A percentile compares a stretch with the other conserved stretches of the same genome.
These are phyloP conservation scores for Auriculariales sp. DNA, from an alignment of 768 basidiomycete species.

Conservation along the genomic window DNA sequence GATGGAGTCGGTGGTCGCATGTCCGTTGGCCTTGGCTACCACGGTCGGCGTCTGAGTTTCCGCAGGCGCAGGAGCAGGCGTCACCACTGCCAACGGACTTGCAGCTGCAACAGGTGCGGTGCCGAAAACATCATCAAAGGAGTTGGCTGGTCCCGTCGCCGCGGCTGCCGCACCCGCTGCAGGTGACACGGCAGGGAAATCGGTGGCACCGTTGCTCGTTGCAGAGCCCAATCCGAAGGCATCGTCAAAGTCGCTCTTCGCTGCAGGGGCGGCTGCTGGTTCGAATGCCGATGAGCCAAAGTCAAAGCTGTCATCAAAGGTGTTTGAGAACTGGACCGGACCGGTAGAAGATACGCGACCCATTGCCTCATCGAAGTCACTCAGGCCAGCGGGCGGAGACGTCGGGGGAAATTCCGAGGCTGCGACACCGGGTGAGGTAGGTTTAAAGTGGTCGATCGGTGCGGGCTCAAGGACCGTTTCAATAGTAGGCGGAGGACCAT, in stretches of 20 bases:
- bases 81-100: neutral
- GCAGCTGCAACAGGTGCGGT: no score
- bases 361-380: slow-evolving; percentile 66
- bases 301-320: slow-evolving; percentile 55
- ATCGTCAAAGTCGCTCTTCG: slow-evolving; percentile 30
- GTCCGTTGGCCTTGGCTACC: neutral
- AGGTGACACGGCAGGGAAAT: slow-evolving; percentile 20
- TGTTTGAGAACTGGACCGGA: slow-evolving; percentile 49
- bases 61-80: neutral
- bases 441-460: no score
- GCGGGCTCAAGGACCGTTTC: slow-evolving; percentile 3
- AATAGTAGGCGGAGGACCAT: slow-evolving; percentile 3
- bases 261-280: slow-evolving; percentile 8
- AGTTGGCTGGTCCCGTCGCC: neutral
- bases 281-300: slow-evolving; percentile 25
- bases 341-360: slow-evolving; percentile 31
- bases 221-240: slow-evolving; percentile 32
- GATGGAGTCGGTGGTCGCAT: neutral
- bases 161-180: slow-evolving; percentile 16
- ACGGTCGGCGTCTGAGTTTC: no score
- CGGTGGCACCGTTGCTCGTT: neutral
- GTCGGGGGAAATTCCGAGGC: neutral
- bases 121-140: neutral
- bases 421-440: no score
- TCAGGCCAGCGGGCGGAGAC: slow-evolving; percentile 18